Conservation (phyloP, 1,284 basidiomycete species). For the Phlebopus sp. region DNA sequence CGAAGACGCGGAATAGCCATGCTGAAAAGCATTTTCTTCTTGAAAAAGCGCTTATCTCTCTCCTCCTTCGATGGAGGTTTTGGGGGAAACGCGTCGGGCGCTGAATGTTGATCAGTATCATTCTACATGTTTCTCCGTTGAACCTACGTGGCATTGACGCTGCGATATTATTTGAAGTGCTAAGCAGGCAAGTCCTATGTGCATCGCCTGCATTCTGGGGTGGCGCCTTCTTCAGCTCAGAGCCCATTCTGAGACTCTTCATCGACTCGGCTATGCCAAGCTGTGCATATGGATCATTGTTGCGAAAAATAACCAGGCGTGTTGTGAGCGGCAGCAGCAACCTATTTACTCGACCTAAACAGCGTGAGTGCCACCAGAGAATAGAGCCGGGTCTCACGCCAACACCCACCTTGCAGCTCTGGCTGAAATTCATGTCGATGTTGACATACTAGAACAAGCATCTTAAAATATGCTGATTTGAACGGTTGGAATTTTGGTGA, state of each 20-base stretch:
- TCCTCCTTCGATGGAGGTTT: conserved; percentile 15
- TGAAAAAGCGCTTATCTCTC: conserved; percentile 6
- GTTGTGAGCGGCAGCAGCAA: conserved; percentile 30
- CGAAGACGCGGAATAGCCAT: conserved; percentile 17
- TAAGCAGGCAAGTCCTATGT: conserved; percentile 21
- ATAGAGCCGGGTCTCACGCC: background rate
- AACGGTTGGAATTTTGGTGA: conserved; percentile 25
- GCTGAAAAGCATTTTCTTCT: conserved; percentile 15
- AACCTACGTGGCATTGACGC: conserved; percentile 32
- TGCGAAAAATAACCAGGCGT: conserved; percentile 25
- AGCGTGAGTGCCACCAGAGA: background rate
- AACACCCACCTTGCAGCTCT: conserved; percentile 29
- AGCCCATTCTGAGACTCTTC: conserved; percentile 15
- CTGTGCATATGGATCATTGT: conserved; percentile 32
- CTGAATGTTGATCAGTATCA: conserved; percentile 16
- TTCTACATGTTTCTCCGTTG: conserved; percentile 3
- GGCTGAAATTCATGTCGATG: conserved; percentile 20
- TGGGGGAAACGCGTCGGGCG: conserved; percentile 30
- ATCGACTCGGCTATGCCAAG: conserved; percentile 38
- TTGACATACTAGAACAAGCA: conserved; percentile 33
- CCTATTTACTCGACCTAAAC: conserved; percentile 27
- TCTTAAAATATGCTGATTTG: conserved; percentile 36
- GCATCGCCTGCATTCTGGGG: conserved; percentile 9
- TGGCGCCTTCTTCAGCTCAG: conserved; percentile 19
- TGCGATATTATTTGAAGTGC: conserved; percentile 27